Base-by-base conservation (phyloP, 2,329 filamentous ascomycete species). In the Cadophora gregata region DNA sequence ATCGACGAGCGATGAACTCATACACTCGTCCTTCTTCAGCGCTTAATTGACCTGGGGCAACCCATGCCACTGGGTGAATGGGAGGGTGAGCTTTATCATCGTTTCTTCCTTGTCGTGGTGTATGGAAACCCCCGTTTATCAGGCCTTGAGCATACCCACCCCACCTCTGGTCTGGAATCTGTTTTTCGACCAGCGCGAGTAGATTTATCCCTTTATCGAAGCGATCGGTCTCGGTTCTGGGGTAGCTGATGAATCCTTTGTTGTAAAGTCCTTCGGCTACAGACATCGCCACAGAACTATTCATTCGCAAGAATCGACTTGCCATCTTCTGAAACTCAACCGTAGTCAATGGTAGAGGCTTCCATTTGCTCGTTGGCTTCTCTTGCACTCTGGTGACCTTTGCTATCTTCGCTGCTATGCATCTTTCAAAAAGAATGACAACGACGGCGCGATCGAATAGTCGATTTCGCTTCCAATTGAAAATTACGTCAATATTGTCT, bases 21-120 rank as follows among this genome's bases (percentile, higher is more conserved):
- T 98, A 97, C 1, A 99, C 86, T 27, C 88, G 89, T 62, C 85
- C 87, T 76, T 97, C 93, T 62, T 90, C 84, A 1, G 88, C 83
- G 63, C 83, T 87, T 25, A 93, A 86, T 0, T 82, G 82, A 50
- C 59, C 61, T 0, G 89, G 85, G 0, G 86, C 85, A 6, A 90
- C 93, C 76, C 92, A 96, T n/a, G 91, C 91, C 67, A 99, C 91
- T 0, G 96, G 96, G 74, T 99, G 96, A 67, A 99, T 99, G 0
- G 96, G 96, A 29, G 96, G 96, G 80, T 99, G 96, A 0, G 96
- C 96, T 79, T 97, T 96, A 79, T 99, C 96, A 78, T 99, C 97
- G 77, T 98, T 88, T 62, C 88, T 86, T 4, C 96, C 96, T 71
- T 90, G 86, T 50, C 95, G 88, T 21, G 96, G 96, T 71, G 91